These are phyloP conservation scores for Leucosporidium creatinivorum DNA, from an alignment of 768 basidiomycete genomes.

Conservation along the genomic window DNA sequence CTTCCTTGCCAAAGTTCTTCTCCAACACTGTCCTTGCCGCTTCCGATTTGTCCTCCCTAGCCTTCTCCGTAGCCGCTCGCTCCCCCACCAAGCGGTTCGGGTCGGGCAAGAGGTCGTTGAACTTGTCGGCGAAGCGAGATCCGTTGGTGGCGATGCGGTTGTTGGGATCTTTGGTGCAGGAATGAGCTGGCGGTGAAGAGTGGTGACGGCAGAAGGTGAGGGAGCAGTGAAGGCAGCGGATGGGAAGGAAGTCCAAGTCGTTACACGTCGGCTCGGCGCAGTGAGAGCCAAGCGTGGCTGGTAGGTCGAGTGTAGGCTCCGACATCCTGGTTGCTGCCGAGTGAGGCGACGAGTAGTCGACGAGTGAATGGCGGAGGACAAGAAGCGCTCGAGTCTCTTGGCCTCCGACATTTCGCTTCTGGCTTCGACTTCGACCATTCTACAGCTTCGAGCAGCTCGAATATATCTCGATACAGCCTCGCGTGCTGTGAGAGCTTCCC, in stretches of 20 bases:
- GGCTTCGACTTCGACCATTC: too few species aligned
- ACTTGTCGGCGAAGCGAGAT: not conserved
- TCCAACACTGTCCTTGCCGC: conserved; percentile 45
- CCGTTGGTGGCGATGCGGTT: not conserved
- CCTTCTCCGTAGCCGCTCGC: conserved; percentile 28
- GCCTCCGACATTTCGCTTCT: too few species aligned
- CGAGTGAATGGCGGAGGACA: not conserved
- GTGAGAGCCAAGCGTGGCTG: conserved; percentile 54
- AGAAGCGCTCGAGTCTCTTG: too few species aligned
- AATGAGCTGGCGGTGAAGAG: conserved; percentile 55
- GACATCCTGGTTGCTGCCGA: not conserved
- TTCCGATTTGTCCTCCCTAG: conserved; percentile 44
- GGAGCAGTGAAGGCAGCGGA: conserved; percentile 55
- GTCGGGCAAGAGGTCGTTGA: conserved; percentile 41
- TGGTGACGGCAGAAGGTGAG: conserved; percentile 60
- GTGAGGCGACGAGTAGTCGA: not conserved
- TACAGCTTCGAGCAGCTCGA: too few species aligned
- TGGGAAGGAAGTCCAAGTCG: conserved; percentile 67
- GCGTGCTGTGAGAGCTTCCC: too few species aligned
- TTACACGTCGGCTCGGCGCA: conserved; percentile 60
- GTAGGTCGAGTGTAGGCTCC: conserved; percentile 33
- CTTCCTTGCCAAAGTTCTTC: conserved; percentile 3
- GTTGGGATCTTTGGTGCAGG: conserved; percentile 45
- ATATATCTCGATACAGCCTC: too few species aligned
- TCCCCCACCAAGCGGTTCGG: not conserved